Conservation (phyloP, 1,139 yeast species). For the Kazachstania sp. region DNA sequence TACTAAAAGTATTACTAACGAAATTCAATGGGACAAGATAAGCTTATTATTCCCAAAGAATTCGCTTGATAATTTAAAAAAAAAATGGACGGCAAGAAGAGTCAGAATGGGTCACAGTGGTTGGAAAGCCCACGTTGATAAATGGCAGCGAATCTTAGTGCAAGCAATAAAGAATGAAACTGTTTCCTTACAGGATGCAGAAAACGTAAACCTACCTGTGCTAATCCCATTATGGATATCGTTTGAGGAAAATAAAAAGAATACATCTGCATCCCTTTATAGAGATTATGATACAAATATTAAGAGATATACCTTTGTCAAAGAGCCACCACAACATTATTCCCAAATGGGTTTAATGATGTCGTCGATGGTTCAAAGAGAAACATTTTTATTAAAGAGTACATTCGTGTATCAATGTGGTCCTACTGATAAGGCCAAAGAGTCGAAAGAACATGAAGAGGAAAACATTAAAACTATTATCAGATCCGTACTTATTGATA, state of each 20-base stretch:
- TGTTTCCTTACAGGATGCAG: conserved; percentile 27
- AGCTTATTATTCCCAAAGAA: conserved; percentile 27
- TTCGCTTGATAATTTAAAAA: conserved; percentile 26
- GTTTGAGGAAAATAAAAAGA: conserved; percentile 14
- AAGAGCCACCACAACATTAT: conserved; percentile 8
- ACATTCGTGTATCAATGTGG: conserved; percentile 14
- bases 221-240: conserved; percentile 24
- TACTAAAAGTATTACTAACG: conserved; percentile 29
- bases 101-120: conserved; percentile 30
- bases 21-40: conserved; percentile 28
- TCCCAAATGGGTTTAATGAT: conserved; percentile 20
- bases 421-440: background rate
- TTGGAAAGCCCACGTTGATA: conserved; percentile 27
- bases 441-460: conserved; percentile 9
- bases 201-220: conserved; percentile 21
- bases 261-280: conserved; percentile 17
- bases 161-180: conserved; percentile 24
- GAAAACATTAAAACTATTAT: conserved; percentile 22
- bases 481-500: conserved; percentile 25
- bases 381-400: conserved; percentile 23
- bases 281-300: conserved; percentile 22
- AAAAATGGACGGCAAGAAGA: conserved; percentile 28
- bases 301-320: conserved; percentile 21
- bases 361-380: conserved; percentile 32
- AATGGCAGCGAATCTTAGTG: conserved; percentile 28